phyloP scores from a whole-genome alignment of 2,329 filamentous ascomycete species.

The Hypoxylon sp. region DNA sequence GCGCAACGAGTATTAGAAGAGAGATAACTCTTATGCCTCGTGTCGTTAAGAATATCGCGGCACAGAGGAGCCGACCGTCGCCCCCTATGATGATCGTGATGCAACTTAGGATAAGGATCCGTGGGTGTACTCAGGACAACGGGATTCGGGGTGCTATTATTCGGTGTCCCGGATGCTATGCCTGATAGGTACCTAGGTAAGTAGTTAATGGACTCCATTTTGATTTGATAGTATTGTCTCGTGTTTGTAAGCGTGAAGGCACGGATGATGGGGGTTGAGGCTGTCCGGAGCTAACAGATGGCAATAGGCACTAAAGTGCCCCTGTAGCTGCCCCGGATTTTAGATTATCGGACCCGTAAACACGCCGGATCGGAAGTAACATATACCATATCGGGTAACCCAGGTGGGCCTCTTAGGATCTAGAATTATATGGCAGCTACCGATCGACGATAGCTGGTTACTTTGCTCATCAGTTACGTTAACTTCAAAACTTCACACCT shows the following conservation, averaged over 20 bases:
- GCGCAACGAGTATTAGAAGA: background rate
- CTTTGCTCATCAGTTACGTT: background rate
- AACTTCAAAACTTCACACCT: background rate
- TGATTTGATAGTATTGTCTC: background rate
- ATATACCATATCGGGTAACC: background rate
- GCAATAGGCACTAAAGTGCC: slow-evolving; percentile 4
- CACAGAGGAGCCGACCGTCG: background rate
- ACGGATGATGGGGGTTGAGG: background rate
- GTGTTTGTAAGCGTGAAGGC: background rate
- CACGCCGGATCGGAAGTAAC: slow-evolving; percentile 2
- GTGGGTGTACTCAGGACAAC: background rate
- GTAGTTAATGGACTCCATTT: background rate
- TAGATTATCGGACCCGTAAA: background rate
- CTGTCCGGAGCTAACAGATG: slow-evolving; percentile 6
- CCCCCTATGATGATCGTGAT: background rate
- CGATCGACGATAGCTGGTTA: background rate
- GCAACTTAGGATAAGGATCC: no score
- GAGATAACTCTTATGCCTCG: background rate
- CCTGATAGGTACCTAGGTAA: no score
- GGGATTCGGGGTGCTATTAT: background rate
- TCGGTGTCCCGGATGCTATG: background rate
- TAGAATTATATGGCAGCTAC: background rate
- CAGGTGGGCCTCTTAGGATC: background rate
- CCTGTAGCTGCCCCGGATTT: slow-evolving; percentile 6
- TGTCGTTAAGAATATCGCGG: no score